These are phyloP conservation scores for Tetracladium marchalianum DNA, from an alignment of 495 filamentous ascomycete species.

Conservation along the genomic window DNA sequence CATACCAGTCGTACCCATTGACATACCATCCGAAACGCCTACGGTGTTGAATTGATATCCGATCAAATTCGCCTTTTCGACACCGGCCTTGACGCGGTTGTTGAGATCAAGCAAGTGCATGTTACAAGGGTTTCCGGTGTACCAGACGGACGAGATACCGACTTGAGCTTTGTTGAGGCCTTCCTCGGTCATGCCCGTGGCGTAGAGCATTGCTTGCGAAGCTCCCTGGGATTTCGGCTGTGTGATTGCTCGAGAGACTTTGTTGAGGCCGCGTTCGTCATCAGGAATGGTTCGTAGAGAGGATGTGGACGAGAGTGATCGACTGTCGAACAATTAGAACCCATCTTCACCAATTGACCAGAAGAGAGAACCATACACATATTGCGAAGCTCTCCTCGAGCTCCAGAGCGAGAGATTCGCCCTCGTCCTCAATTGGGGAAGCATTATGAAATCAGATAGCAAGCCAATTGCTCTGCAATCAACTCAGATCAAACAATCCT, in stretches of 20 bases:
- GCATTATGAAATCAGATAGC: slow-evolving; percentile 6
- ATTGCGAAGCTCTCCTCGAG: slow-evolving; percentile 13
- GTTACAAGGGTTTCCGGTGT: slow-evolving; percentile 94
- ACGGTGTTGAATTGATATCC: slow-evolving; percentile 96
- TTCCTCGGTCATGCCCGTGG: slow-evolving; percentile 69
- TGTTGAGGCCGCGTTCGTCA: slow-evolving; percentile 56
- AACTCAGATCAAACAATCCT: too few relatives aligned
- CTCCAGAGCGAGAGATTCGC: slow-evolving; percentile 9
- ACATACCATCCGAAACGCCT: slow-evolving; percentile 81
- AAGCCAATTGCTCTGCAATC: neutral
- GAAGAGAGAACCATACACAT: slow-evolving; percentile 12
- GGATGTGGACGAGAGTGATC: slow-evolving; percentile 38
- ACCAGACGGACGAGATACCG: slow-evolving; percentile 87
- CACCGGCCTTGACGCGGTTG: slow-evolving; percentile 71
- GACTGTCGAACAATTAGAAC: slow-evolving; percentile 21
- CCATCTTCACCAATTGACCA: too few relatives aligned
- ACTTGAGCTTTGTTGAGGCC: slow-evolving; percentile 95
- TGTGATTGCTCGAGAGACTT: slow-evolving; percentile 72
- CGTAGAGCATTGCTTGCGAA: slow-evolving; percentile 98
- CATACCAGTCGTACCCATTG: slow-evolving; percentile 83
- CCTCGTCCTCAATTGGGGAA: slow-evolving; percentile 14
- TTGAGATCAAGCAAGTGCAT: slow-evolving; percentile 94
- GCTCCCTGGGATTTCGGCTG: slow-evolving; percentile 96
- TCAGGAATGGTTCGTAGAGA: slow-evolving; percentile 23
- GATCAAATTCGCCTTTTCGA: slow-evolving; percentile 68